phyloP scores from a whole-genome alignment of 441 rosid genomes.

The Brassica hybrid region DNA sequence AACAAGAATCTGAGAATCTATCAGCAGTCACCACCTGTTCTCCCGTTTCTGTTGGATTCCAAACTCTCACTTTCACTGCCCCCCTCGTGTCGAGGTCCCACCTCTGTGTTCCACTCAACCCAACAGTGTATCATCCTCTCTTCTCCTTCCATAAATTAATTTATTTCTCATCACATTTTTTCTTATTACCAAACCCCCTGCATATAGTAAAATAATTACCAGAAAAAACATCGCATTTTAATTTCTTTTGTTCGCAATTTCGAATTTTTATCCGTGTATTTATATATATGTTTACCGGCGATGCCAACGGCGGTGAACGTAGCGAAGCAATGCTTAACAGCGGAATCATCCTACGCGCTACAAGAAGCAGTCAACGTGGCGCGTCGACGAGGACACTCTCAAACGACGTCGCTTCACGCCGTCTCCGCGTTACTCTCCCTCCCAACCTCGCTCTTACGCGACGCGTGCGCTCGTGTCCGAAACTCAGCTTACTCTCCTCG shows the following conservation, averaged over 20 bases:
- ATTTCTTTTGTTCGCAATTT: background rate
- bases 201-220: no score
- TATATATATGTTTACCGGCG: conserved; percentile 56
- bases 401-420: conserved; percentile 91
- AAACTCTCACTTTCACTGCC: conserved; percentile 34
- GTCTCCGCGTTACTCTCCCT: conserved; percentile 79
- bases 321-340: conserved; percentile 86
- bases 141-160: conserved; percentile 31
- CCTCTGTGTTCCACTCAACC: conserved; percentile 39
- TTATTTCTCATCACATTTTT: conserved; percentile 25
- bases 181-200: conserved; percentile 1
- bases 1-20: conserved; percentile 49
- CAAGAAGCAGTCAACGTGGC: conserved; percentile 85
- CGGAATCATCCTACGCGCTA: conserved; percentile 78
- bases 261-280: background rate
- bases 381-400: conserved; percentile 72
- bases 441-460: conserved; percentile 77
- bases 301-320: conserved; percentile 91
- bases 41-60: conserved; percentile 35
- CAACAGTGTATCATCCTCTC: conserved; percentile 21
- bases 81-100: conserved; percentile 35
- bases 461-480: conserved; percentile 78
- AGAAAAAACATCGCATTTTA: no score
- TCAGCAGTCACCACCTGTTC: conserved; percentile 41
- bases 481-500: conserved; percentile 75